Conservation (phyloP, 176 grass and related monocot genomes). For the Paspalum vaginatum region DNA sequence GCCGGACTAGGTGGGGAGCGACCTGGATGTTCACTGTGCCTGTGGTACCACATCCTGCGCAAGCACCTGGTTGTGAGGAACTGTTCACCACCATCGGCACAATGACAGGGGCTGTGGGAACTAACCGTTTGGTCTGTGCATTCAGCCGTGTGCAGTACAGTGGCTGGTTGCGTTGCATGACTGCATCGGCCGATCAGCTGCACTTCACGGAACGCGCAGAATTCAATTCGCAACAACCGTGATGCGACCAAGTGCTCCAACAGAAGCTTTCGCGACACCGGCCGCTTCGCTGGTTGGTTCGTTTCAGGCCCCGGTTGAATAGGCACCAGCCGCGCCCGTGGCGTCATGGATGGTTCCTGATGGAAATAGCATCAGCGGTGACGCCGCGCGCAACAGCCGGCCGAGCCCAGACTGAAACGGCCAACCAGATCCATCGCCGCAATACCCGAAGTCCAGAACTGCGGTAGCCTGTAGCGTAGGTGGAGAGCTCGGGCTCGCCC, state of each 20-base stretch:
- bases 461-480: no score
- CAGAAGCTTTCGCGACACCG: slow-evolving; percentile 2
- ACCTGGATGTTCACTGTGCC: neutral
- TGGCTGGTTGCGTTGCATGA: no score
- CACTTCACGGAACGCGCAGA: neutral
- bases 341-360: slow-evolving; percentile 15
- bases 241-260: neutral
- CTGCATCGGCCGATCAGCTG: neutral
- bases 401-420: neutral
- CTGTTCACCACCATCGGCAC: neutral
- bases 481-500: no score
- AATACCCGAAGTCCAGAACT: neutral
- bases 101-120: neutral
- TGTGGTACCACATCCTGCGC: neutral
- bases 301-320: neutral
- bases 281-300: neutral
- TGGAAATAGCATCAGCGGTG: neutral
- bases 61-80: neutral
- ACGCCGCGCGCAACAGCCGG: neutral
- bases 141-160: neutral
- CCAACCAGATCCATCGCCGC: neutral
- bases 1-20: no score
- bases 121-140: no score
- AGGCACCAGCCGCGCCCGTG: neutral
- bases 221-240: slow-evolving; percentile 2